These are phyloP conservation scores for Penicillium freii DNA, from an alignment of 2,329 filamentous ascomycete species.

Conservation along the genomic window DNA sequence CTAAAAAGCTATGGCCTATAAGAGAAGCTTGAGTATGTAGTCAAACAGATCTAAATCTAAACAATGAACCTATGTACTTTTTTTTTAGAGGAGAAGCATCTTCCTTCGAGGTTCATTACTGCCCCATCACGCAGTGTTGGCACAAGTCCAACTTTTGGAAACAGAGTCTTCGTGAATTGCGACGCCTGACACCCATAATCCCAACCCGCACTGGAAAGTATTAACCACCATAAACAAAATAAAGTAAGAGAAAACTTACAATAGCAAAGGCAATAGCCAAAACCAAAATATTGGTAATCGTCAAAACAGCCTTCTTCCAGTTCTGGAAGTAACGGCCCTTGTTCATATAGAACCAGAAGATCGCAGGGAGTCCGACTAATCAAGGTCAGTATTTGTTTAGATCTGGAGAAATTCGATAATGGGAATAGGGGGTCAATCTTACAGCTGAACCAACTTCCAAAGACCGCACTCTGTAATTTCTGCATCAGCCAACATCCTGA, in stretches of 20 bases:
- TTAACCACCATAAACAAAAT: neutral
- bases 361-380: constrained; percentile 40
- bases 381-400: constrained; percentile 5
- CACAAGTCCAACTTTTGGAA: constrained; percentile 27
- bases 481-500: constrained; percentile 7
- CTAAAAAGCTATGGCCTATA: neutral
- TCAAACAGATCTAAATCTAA: neutral
- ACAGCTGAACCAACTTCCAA: constrained; percentile 65
- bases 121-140: constrained; percentile 22
- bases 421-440: neutral
- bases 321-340: constrained; percentile 32
- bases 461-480: constrained; percentile 49
- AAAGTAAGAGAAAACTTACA: constrained; percentile 12
- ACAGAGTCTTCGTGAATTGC: constrained; percentile 28
- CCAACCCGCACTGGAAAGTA: constrained; percentile 25
- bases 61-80: neutral
- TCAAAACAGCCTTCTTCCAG: constrained; percentile 30
- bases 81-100: neutral
- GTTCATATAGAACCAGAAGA: constrained; percentile 40
- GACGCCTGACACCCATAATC: constrained; percentile 28
- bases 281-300: constrained; percentile 24
- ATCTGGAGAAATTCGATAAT: neutral
- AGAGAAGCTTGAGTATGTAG: no score
- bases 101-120: neutral
- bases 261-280: constrained; percentile 25